phyloP scores from a whole-genome alignment of 345 rosid species.

The Arabis alpina region DNA sequence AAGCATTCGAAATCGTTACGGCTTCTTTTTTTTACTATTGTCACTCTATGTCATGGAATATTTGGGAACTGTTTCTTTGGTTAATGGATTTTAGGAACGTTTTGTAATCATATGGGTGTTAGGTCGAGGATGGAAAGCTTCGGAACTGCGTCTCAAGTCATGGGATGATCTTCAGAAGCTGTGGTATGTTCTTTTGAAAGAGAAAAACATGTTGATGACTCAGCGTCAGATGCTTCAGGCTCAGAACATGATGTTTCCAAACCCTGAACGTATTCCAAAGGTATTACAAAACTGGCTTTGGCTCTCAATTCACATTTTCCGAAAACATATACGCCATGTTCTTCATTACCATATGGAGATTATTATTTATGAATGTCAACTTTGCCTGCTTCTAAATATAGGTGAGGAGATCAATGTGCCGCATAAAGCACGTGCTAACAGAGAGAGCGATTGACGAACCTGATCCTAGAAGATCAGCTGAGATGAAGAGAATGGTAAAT shows the following conservation, averaged over 20 bases:
- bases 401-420: constrained; percentile 90
- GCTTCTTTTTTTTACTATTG: too few species aligned
- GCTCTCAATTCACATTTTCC: not conserved
- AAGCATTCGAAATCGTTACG: too few species aligned
- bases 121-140: too few species aligned
- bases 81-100: too few species aligned
- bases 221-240: constrained; percentile 97
- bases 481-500: constrained; percentile 93
- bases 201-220: constrained; percentile 97
- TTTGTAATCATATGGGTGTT: too few species aligned
- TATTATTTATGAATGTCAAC: not conserved
- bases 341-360: too few species aligned
- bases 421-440: constrained; percentile 85
- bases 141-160: too few species aligned
- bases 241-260: constrained; percentile 80
- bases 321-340: too few species aligned
- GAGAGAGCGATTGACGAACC: constrained; percentile 90
- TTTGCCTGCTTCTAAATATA: constrained; percentile 30
- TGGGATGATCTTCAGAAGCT: too few species aligned
- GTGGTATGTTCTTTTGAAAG: too few species aligned
- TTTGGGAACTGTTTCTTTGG: too few species aligned
- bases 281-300: constrained; percentile 37
- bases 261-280: constrained; percentile 98
- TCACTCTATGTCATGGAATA: too few species aligned
- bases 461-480: constrained; percentile 82